Conservation (phyloP, 768 basidiomycete species). For the Lactarius vividus region DNA sequence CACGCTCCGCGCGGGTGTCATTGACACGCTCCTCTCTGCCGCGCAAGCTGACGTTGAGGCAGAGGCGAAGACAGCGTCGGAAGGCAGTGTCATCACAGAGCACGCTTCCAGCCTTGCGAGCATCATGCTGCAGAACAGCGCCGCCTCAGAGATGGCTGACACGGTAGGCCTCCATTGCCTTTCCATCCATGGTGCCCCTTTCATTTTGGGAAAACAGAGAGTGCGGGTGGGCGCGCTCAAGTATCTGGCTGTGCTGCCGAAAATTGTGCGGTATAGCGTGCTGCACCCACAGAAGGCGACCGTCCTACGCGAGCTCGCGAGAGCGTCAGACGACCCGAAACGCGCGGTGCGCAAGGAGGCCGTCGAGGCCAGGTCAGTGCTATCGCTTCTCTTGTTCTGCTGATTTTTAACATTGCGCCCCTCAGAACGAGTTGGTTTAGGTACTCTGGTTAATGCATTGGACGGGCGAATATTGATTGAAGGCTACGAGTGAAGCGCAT, state of each 20-base stretch:
- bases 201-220: constrained; percentile 44
- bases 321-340: constrained; percentile 86
- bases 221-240: constrained; percentile 74
- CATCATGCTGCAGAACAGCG: constrained; percentile 66
- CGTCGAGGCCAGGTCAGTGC: constrained; percentile 65
- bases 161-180: constrained; percentile 41
- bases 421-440: constrained; percentile 23
- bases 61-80: constrained; percentile 33
- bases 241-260: constrained; percentile 72
- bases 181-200: neutral
- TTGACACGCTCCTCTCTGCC: constrained; percentile 72
- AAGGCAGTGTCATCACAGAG: constrained; percentile 48
- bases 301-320: constrained; percentile 73
- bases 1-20: constrained; percentile 72
- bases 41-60: constrained; percentile 54
- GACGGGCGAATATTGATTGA: neutral
- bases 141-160: constrained; percentile 49
- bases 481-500: neutral
- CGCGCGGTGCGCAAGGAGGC: constrained; percentile 81
- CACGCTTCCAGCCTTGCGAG: constrained; percentile 71
- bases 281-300: constrained; percentile 75
- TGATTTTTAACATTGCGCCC: neutral
- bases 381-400: neutral
- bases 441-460: constrained; percentile 22
- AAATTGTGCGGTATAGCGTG: constrained; percentile 73